Base-by-base conservation (phyloP, 177 flowering plant genomes). In the Vitis hybrid region DNA sequence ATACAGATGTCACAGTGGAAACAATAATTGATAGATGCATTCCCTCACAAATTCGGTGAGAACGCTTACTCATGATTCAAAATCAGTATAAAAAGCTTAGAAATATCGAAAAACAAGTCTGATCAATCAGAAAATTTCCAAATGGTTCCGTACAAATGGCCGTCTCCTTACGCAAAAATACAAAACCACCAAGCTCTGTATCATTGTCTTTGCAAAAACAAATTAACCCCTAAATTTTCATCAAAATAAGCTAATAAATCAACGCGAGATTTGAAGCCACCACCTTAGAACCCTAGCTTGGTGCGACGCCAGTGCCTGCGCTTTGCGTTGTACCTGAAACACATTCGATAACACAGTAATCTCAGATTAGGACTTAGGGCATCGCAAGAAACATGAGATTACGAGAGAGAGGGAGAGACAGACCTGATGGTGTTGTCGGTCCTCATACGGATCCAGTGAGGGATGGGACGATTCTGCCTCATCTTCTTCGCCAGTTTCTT, bases 291-390 rank as follows among this genome's bases (percentile, higher is more conserved):
- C 10, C 89, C 89, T 10, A 85, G 80, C 79, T 85, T 85, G 49
- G 89, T 85, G 18, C 89, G 80, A 56, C 88, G 88, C 88, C 87
- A 85, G 81, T 85, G 88, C 78, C 88, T 81, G 66, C 87, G 88
- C 77, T 85, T 85, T 1, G 89, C 89, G 45, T 85, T 85, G 75
- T 85, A 85, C 85, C 89, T 85, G 73, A 21, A 64, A 60, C 56
- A 57, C 5, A 13, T 10, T 55, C 16, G 7, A 74, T 59, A 10
- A 39, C 21, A 52, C n/a, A 11, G 12, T 5, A 6, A 11, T 39
- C 45, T 5, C 45, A 39, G 45, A 60, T n/a, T 2, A 2, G 4
- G 14, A 14, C 39, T 3, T 7, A 48, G 29, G 15, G 15, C 53
- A n/a, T 5, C 33, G 8, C 21, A 49, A 29, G 57, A 21, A 16